Conservation (phyloP, 176 grass and related monocot genomes). For the Bonia amplexicaulis region DNA sequence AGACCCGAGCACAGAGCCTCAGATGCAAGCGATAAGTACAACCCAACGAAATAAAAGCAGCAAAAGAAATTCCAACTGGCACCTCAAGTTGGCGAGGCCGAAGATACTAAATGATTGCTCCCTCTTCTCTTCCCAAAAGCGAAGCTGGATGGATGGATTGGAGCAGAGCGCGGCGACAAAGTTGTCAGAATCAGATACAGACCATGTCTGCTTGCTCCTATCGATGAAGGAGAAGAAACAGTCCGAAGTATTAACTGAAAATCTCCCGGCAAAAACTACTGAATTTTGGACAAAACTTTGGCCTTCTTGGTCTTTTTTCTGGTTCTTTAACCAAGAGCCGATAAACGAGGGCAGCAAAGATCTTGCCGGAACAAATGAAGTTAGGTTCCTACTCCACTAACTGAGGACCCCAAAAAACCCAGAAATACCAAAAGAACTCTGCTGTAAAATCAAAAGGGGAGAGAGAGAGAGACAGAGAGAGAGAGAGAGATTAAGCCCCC, state of each 20-base stretch:
- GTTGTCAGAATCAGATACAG: slow-evolving; percentile 42
- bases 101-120: slow-evolving; percentile 49
- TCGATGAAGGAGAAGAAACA: slow-evolving; percentile 28
- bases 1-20: neutral
- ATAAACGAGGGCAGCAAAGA: slow-evolving; percentile 28
- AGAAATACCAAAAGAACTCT: slow-evolving; percentile 20
- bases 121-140: slow-evolving; percentile 27
- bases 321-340: slow-evolving; percentile 18
- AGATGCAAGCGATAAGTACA: slow-evolving; percentile 18
- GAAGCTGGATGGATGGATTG: slow-evolving; percentile 15
- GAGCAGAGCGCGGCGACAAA: slow-evolving; percentile 4
- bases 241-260: neutral
- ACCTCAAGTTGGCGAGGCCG: slow-evolving; percentile 21
- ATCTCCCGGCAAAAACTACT: neutral
- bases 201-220: slow-evolving; percentile 32
- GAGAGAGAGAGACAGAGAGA: neutral
- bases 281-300: neutral
- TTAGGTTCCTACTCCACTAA: slow-evolving; percentile 28
- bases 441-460: neutral
- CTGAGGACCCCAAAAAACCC: neutral
- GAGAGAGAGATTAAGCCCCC: slow-evolving; percentile 18
- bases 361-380: slow-evolving; percentile 26
- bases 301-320: neutral
- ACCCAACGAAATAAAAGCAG: slow-evolving; percentile 4
- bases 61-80: slow-evolving; percentile 33